Evolutionary conservation across 441 rosid species (phyloP).

Genomic region (Adansonia gregorii): DNA sequence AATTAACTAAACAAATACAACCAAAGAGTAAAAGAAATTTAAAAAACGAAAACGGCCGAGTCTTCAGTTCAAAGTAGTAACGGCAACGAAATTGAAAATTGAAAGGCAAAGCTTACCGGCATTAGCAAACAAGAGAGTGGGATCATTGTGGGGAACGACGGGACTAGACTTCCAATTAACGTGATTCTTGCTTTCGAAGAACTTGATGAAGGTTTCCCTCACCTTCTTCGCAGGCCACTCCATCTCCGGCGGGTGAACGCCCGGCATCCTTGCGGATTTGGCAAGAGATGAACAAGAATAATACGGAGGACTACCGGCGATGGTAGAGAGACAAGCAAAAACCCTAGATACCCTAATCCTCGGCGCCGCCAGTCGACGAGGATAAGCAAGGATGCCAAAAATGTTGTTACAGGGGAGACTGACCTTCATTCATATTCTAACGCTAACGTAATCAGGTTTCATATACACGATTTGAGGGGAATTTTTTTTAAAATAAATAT

Average conservation of each 20-base stretch:
- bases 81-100: neutral
- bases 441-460: neutral
- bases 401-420: neutral
- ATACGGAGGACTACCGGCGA: neutral
- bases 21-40: neutral
- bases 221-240: conserved; percentile 82
- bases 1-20: neutral
- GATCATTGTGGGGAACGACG: conserved; percentile 91
- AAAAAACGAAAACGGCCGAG: neutral
- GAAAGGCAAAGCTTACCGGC: conserved; percentile 53
- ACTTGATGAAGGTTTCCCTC: conserved; percentile 71
- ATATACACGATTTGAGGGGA: neutral
- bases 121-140: conserved; percentile 89
- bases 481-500: no score
- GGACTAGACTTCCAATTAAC: conserved; percentile 90
- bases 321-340: neutral
- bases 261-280: conserved; percentile 46
- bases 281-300: conserved; percentile 29
- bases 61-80: neutral
- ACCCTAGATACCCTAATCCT: neutral
- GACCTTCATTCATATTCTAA: conserved; percentile 20
- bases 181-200: conserved; percentile 68
- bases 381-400: conserved; percentile 7
- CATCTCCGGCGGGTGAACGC: conserved; percentile 47
- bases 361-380: conserved; percentile 13